Conservation (phyloP, 768 basidiomycete species). For the Auricularia cornea region DNA sequence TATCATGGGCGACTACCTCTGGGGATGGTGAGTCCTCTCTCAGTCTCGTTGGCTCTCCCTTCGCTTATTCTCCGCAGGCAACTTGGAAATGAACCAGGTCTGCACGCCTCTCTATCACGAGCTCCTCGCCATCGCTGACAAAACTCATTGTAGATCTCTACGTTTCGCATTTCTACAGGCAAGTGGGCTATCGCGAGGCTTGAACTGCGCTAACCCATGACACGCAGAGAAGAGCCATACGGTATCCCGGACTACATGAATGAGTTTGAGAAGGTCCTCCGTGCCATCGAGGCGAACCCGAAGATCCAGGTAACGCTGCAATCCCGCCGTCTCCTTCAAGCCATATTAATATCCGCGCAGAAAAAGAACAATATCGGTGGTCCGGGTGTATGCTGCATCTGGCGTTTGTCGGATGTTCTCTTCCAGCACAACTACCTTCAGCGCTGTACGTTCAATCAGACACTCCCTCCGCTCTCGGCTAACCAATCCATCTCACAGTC, state of each 20-base stretch:
- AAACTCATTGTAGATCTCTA: slow-evolving; percentile 1
- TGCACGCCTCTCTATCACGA: background rate
- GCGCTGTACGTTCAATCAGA: background rate
- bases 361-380: slow-evolving; percentile 47
- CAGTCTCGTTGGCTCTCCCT: background rate
- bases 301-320: slow-evolving; percentile 25
- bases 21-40: background rate
- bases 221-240: slow-evolving; percentile 5
- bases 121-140: too few relatives aligned
- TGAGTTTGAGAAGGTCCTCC: slow-evolving; percentile 43
- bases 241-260: slow-evolving; percentile 35
- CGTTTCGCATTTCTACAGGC: background rate
- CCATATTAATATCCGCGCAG: too few relatives aligned
- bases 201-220: too few relatives aligned
- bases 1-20: background rate
- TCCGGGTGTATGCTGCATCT: slow-evolving; percentile 45
- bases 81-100: background rate
- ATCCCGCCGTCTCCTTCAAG: too few relatives aligned
- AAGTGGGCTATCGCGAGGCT: too few relatives aligned
- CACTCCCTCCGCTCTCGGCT: background rate
- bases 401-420: slow-evolving; percentile 33
- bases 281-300: slow-evolving; percentile 33
- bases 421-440: background rate
- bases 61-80: background rate
- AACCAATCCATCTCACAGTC: background rate